A percentile compares a stretch with the other conserved stretches of the same genome.
These are phyloP conservation scores for Porphyrellus sp. DNA, from an alignment of 1,284 basidiomycete species.

Conservation along the genomic window DNA sequence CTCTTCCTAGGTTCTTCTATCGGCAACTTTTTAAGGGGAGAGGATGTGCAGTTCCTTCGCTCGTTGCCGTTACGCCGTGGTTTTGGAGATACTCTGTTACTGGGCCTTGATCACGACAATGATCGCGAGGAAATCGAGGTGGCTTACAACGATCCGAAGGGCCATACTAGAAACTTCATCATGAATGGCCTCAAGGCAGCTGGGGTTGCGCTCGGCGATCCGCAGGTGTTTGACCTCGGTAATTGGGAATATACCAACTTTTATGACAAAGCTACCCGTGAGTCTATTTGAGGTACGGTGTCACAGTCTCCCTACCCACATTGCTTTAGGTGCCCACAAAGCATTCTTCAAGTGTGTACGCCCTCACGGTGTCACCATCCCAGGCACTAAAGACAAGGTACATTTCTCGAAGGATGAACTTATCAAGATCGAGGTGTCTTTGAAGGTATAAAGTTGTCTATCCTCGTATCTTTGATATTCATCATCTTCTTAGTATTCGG, in stretches of 20 bases:
- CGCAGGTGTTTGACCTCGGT: constrained; percentile 55
- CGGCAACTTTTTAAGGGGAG: constrained; percentile 85
- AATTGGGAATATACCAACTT: constrained; percentile 85
- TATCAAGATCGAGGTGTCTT: constrained; percentile 83
- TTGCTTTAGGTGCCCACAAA: constrained; percentile 71
- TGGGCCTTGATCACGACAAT: constrained; percentile 88
- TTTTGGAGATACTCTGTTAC: constrained; percentile 64
- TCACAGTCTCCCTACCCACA: not conserved
- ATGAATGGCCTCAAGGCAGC: constrained; percentile 82
- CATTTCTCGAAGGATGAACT: constrained; percentile 70
- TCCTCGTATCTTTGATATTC: constrained; percentile 1
- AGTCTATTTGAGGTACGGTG: constrained; percentile 31
- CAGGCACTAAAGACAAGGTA: constrained; percentile 42
- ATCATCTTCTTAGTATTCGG: constrained; percentile 64
- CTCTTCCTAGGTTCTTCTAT: constrained; percentile 94
- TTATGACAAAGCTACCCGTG: constrained; percentile 72
- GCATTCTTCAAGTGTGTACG: constrained; percentile 78
- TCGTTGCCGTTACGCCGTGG: constrained; percentile 76
- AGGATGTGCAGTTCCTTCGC: constrained; percentile 73
- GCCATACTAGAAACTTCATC: constrained; percentile 81
- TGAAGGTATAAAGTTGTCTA: constrained; percentile 60
- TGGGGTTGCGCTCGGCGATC: constrained; percentile 59
- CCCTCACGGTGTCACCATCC: constrained; percentile 59
- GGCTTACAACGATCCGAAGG: constrained; percentile 83
- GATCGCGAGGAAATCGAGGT: constrained; percentile 62